Conservation (phyloP, 345 rosid species). For the Combretum micranthum region DNA sequence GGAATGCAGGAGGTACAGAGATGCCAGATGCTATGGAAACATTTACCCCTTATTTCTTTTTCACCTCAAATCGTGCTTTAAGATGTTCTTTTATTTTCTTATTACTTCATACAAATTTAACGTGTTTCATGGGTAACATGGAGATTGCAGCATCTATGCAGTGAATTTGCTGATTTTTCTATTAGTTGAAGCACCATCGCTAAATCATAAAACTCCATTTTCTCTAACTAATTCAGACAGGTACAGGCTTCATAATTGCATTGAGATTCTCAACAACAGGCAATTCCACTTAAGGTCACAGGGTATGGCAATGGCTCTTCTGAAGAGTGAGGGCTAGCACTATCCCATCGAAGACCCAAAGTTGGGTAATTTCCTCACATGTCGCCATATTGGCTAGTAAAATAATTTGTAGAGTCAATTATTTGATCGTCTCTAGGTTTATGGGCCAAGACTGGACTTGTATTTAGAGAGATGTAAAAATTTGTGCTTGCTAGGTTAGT, state of each 20-base stretch:
- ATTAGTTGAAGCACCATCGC: slow-evolving; percentile 83
- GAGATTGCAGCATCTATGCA: slow-evolving; percentile 53
- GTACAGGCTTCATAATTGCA: slow-evolving; percentile 57
- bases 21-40: slow-evolving; percentile 99
- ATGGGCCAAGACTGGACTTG: slow-evolving; percentile 5
- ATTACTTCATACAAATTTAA: no score
- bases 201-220: slow-evolving; percentile 75
- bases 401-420: slow-evolving; percentile 65
- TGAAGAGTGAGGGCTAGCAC: slow-evolving; percentile 40
- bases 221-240: slow-evolving; percentile 84
- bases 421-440: slow-evolving; percentile 33
- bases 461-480: neutral
- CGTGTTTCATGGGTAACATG: slow-evolving; percentile 42
- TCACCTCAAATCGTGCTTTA: neutral
- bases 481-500: neutral
- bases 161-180: slow-evolving; percentile 67
- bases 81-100: no score
- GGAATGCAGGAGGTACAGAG: slow-evolving; percentile 49
- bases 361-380: slow-evolving; percentile 6
- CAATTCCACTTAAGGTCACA: slow-evolving; percentile 48
- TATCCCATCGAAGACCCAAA: slow-evolving; percentile 2
- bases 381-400: slow-evolving; percentile 18
- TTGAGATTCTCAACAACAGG: slow-evolving; percentile 63
- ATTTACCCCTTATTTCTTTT: neutral
- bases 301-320: slow-evolving; percentile 45